Percentiles rank a stretch among this genome's conserved stretches.
These are phyloP conservation scores for Rhodotorula sp. DNA, from an alignment of 1,284 basidiomycete species.

Conservation along the genomic window DNA sequence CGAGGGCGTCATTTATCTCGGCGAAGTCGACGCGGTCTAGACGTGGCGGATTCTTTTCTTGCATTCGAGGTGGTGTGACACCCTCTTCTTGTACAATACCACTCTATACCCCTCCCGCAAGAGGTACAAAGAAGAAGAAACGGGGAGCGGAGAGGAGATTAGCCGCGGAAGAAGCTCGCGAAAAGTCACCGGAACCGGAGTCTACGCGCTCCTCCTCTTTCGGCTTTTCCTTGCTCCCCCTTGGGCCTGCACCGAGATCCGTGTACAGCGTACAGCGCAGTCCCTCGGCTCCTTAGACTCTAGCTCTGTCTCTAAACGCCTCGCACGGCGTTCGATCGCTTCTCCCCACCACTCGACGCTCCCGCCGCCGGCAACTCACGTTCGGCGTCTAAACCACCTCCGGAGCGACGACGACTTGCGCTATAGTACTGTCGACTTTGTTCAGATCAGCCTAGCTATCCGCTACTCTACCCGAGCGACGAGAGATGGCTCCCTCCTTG, in stretches of 20 bases:
- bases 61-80: background rate
- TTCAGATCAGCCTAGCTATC: background rate
- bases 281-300: too few species aligned
- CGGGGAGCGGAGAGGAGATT: background rate
- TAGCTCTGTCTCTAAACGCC: too few species aligned
- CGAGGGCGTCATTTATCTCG: constrained; percentile 67
- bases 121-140: too few species aligned
- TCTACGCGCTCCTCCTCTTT: too few species aligned
- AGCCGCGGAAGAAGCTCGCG: background rate
- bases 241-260: too few species aligned
- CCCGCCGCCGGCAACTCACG: too few species aligned
- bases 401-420: background rate
- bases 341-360: too few species aligned
- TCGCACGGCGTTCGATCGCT: too few species aligned
- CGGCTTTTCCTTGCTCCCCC: too few species aligned
- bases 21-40: constrained; percentile 63
- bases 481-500: constrained; percentile 15
- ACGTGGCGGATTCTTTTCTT: background rate
- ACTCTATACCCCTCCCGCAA: background rate
- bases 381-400: background rate
- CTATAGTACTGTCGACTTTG: background rate
- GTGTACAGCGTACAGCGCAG: too few species aligned
- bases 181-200: too few species aligned
- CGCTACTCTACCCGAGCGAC: background rate
- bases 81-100: background rate